A percentile compares a stretch with the other conserved stretches of the same genome.
phyloP scores from a whole-genome alignment of 306 rosid genomes.

The Lablab purpureus region DNA sequence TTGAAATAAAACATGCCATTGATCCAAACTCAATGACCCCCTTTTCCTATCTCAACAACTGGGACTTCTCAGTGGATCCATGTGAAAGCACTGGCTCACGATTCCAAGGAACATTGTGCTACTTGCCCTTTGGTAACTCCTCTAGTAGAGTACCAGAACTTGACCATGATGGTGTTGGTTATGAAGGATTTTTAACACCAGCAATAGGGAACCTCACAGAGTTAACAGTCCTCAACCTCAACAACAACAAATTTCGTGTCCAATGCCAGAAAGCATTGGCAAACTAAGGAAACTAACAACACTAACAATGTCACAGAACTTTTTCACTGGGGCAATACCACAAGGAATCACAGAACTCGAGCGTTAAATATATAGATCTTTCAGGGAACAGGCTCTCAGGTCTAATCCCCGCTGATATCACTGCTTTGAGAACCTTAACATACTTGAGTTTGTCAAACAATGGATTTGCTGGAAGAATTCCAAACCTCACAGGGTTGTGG shows the following conservation, averaged over 20 bases:
- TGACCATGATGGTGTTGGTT: slow-evolving; percentile 59
- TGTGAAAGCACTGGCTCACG: slow-evolving; percentile 50
- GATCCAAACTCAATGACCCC: slow-evolving; percentile 58
- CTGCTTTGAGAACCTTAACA: slow-evolving; percentile 48
- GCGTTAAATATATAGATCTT: slow-evolving; percentile 45
- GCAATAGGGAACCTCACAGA: slow-evolving; percentile 56
- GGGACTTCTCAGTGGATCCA: slow-evolving; percentile 59
- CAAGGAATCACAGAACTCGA: slow-evolving; percentile 36
- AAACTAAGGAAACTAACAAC: slow-evolving; percentile 56
- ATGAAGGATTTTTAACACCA: slow-evolving; percentile 60
- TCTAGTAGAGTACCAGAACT: slow-evolving; percentile 56
- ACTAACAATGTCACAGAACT: slow-evolving; percentile 53
- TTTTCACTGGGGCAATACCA: slow-evolving; percentile 54
- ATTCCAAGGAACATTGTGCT: slow-evolving; percentile 62
- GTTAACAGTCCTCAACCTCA: slow-evolving; percentile 47
- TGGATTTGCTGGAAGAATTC: slow-evolving; percentile 51
- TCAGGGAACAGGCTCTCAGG: slow-evolving; percentile 55
- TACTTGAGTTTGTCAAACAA: slow-evolving; percentile 55
- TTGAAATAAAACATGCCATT: slow-evolving; percentile 38
- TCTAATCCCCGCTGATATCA: slow-evolving; percentile 37
- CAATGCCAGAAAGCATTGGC: slow-evolving; percentile 47
- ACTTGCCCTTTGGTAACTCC: slow-evolving; percentile 48
- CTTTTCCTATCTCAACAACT: slow-evolving; percentile 48
- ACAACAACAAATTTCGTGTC: slow-evolving; percentile 59
- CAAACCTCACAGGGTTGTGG: slow-evolving; percentile 54